Percentiles rank a stretch among this genome's conserved stretches.
Evolutionary conservation across 106 monocot genomes (phyloP).

Genomic region (Allium sativum): DNA sequence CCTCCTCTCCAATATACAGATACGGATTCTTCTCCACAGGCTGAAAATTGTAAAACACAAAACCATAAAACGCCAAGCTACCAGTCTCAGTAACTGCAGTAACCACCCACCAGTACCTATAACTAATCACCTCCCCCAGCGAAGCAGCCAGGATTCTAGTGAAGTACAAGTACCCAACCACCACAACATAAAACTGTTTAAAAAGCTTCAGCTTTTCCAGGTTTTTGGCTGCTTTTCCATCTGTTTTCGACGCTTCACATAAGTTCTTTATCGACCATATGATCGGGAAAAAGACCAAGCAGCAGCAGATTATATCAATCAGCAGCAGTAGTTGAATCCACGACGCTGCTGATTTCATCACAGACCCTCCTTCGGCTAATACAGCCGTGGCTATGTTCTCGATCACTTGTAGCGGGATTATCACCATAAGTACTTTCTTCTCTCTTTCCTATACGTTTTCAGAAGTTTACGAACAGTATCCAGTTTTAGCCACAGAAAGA

Average conservation of each 20-base stretch:
- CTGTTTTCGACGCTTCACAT: conserved; percentile 36
- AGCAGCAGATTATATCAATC: conserved; percentile 37
- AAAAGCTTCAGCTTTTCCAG: conserved; percentile 44
- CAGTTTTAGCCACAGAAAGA: not conserved
- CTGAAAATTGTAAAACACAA: conserved; percentile 32
- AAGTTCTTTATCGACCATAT: conserved; percentile 41
- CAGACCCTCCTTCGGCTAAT: conserved; percentile 31
- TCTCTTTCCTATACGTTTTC: conserved; percentile 26
- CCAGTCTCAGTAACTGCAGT: conserved; percentile 13
- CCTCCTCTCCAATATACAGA: conserved; percentile 30
- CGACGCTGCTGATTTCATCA: conserved; percentile 15
- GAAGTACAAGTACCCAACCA: conserved; percentile 42
- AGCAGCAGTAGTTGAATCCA: conserved; percentile 43
- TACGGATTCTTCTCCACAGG: conserved; percentile 40
- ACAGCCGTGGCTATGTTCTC: conserved; percentile 37
- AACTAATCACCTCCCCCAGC: conserved; percentile 9
- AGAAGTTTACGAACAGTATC: not conserved
- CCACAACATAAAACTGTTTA: conserved; percentile 42
- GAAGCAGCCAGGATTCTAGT: conserved; percentile 21
- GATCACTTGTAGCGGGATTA: conserved; percentile 43
- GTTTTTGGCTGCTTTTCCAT: conserved; percentile 47
- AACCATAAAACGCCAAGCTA: conserved; percentile 27
- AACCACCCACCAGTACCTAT: conserved; percentile 19
- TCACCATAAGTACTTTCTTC: conserved; percentile 42
- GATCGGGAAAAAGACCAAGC: conserved; percentile 41